phyloP scores from a whole-genome alignment of 345 rosid genomes.

The Isatis tinctoria region DNA sequence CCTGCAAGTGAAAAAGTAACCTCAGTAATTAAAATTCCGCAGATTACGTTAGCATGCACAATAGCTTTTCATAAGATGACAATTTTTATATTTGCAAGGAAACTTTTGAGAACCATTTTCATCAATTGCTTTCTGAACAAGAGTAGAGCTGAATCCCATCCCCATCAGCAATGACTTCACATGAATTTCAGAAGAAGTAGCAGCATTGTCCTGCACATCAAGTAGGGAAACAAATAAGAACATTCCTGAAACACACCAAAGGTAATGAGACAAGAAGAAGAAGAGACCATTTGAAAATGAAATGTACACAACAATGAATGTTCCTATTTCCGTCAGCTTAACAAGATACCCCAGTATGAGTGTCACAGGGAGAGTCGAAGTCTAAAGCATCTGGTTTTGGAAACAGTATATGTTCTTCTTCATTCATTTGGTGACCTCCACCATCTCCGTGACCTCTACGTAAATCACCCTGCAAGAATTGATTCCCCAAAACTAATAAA shows the following conservation, averaged over 20 bases:
- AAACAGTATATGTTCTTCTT: conserved; percentile 5
- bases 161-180: conserved; percentile 45
- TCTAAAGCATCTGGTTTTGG: conserved; percentile 63
- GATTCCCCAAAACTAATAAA: background rate
- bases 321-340: no score
- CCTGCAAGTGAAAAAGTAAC: background rate
- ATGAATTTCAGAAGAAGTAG: background rate
- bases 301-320: no score
- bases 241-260: background rate
- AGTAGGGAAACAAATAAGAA: conserved; percentile 3
- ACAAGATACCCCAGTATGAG: conserved; percentile 40
- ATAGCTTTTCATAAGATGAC: background rate
- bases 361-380: conserved; percentile 43
- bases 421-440: conserved; percentile 26
- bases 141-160: conserved; percentile 76
- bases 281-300: no score
- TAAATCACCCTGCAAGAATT: conserved; percentile 32
- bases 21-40: background rate
- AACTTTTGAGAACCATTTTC: conserved; percentile 53
- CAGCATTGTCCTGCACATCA: conserved; percentile 1
- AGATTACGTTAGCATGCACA: background rate
- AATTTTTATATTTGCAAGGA: background rate
- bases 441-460: conserved; percentile 9
- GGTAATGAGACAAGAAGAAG: no score
- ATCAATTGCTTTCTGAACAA: conserved; percentile 58